A percentile compares a stretch with the other conserved stretches of the same genome.
Conservation (phyloP, 2,329 filamentous ascomycete genomes). For the Neofusicoccum parvum region DNA sequence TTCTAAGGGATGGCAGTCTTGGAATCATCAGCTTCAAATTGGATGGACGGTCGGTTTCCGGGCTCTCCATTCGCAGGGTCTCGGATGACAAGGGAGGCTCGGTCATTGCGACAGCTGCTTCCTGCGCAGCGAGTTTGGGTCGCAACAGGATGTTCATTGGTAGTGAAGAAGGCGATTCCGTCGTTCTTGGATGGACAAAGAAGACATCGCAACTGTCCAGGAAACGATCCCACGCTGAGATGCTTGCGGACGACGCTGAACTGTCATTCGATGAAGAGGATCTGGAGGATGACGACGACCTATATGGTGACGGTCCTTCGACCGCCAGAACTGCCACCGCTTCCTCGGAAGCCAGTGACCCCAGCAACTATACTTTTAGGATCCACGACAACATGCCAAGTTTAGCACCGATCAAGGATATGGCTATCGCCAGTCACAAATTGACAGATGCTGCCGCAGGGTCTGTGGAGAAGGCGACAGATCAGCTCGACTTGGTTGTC, state of each 20-base stretch:
- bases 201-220: slow-evolving; percentile 64
- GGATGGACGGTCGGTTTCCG: slow-evolving; percentile 89
- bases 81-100: slow-evolving; percentile 63
- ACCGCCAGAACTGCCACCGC: slow-evolving; percentile 43
- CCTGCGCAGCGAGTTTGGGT: slow-evolving; percentile 70
- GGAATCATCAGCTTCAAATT: slow-evolving; percentile 79
- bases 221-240: slow-evolving; percentile 64
- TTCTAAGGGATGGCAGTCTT: slow-evolving; percentile 74
- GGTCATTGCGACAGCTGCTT: slow-evolving; percentile 63
- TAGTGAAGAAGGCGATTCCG: slow-evolving; percentile 79
- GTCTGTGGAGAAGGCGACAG: neutral
- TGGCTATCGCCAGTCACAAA: slow-evolving; percentile 65
- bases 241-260: slow-evolving; percentile 54
- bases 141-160: slow-evolving; percentile 78
- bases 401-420: slow-evolving; percentile 76
- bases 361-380: slow-evolving; percentile 71
- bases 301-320: slow-evolving; percentile 60
- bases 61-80: slow-evolving; percentile 72
- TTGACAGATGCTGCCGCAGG: slow-evolving; percentile 25
- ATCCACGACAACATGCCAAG: slow-evolving; percentile 77
- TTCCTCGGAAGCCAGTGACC: slow-evolving; percentile 47
- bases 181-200: slow-evolving; percentile 77
- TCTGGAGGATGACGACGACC: slow-evolving; percentile 57
- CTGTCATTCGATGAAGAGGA: slow-evolving; percentile 60
- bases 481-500: slow-evolving; percentile 55